Evolutionary conservation across 345 rosid genomes (phyloP).

Genomic region (Corymbia maculata): DNA sequence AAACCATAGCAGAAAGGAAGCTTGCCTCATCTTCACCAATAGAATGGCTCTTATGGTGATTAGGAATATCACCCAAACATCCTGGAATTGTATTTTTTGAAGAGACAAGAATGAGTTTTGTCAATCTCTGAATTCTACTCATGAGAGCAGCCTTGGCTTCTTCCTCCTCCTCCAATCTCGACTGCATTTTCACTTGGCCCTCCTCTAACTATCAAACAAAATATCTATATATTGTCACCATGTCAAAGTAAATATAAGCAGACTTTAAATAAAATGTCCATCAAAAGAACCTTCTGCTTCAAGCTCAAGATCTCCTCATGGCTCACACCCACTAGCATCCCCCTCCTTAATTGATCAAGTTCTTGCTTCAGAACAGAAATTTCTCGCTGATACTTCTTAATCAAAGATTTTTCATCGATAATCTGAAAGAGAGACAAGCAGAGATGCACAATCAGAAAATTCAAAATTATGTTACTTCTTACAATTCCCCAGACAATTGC

Average conservation of each 20-base stretch:
- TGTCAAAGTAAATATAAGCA: background rate
- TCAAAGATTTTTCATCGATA: slow-evolving; percentile 94
- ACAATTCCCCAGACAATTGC: background rate
- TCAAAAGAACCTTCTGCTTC: slow-evolving; percentile 69
- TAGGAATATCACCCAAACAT: slow-evolving; percentile 45
- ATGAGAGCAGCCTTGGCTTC: slow-evolving; percentile 99
- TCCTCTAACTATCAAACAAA: slow-evolving; percentile 67
- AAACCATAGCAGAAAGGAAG: background rate
- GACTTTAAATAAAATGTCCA: background rate
- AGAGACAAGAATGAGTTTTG: slow-evolving; percentile 98
- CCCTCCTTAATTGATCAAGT: slow-evolving; percentile 83
- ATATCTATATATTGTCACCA: background rate
- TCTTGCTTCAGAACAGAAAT: slow-evolving; percentile 81
- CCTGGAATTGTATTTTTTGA: slow-evolving; percentile 82
- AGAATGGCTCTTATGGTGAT: slow-evolving; percentile 66
- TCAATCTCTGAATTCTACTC: slow-evolving; percentile 97
- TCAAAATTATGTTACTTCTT: background rate
- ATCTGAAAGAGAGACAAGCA: slow-evolving; percentile 37
- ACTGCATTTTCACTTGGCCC: slow-evolving; percentile 99
- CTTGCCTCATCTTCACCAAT: slow-evolving; percentile 71
- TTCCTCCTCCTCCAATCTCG: slow-evolving; percentile 99
- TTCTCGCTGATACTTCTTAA: slow-evolving; percentile 96
- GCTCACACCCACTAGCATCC: slow-evolving; percentile 81
- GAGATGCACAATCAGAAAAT: slow-evolving; percentile 3
- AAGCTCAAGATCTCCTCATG: slow-evolving; percentile 90